These are phyloP conservation scores for Pichia manshurica DNA, from an alignment of 805 yeast genomes.

Conservation along the genomic window DNA sequence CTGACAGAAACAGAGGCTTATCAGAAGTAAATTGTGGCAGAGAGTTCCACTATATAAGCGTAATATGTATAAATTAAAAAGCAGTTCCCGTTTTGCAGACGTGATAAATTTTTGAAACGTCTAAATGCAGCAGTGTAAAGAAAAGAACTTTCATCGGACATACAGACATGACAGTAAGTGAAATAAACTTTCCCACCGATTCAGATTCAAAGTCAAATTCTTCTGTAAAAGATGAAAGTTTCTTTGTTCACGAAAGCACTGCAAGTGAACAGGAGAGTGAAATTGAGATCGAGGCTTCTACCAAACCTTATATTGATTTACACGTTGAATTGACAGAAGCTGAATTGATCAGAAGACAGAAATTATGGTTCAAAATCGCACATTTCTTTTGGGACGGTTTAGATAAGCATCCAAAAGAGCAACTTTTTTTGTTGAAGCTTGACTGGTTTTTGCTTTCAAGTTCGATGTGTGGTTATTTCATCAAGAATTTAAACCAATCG, in stretches of 20 bases:
- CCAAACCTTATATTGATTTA: slow-evolving; percentile 12
- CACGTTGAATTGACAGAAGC: slow-evolving; percentile 11
- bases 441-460: slow-evolving; percentile 44
- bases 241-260: neutral
- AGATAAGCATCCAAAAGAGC: slow-evolving; percentile 35
- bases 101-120: no score
- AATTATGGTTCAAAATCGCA: slow-evolving; percentile 8
- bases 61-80: no score
- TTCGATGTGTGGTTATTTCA: slow-evolving; percentile 58
- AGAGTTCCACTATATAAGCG: no score
- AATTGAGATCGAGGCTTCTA: neutral
- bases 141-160: no score
- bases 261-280: neutral
- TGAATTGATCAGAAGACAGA: slow-evolving; percentile 6
- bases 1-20: no score
- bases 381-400: slow-evolving; percentile 26
- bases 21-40: no score
- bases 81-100: no score
- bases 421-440: slow-evolving; percentile 39
- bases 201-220: neutral
- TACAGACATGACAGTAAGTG: no score
- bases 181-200: no score
- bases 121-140: no score
- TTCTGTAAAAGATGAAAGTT: neutral
- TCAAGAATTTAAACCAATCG: slow-evolving; percentile 55